Evolutionary conservation across 2,329 filamentous ascomycete species (phyloP).

Genomic region (Calcarisporium arbuscula): DNA sequence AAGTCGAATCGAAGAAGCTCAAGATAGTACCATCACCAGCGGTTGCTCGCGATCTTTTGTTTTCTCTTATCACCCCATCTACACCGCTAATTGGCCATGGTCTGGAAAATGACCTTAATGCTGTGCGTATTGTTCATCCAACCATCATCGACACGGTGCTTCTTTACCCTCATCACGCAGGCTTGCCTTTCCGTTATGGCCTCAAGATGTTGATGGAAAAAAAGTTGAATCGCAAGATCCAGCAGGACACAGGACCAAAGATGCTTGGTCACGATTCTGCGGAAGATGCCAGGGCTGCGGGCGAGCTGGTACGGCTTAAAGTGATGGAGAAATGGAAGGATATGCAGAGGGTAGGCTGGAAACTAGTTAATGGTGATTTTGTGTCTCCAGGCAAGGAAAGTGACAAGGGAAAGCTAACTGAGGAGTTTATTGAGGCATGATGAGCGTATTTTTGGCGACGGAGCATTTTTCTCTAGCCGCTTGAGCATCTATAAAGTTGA

Average conservation of each 20-base stretch:
- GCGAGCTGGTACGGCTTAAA: slow-evolving; percentile 72
- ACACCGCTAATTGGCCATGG: slow-evolving; percentile 90
- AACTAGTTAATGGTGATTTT: slow-evolving; percentile 42
- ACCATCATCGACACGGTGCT: slow-evolving; percentile 80
- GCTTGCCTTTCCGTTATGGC: slow-evolving; percentile 70
- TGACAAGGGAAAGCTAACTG: slow-evolving; percentile 24
- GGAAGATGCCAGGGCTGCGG: slow-evolving; percentile 85
- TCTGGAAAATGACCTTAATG: slow-evolving; percentile 91
- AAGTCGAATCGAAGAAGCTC: slow-evolving; percentile 37
- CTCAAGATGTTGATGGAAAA: slow-evolving; percentile 68
- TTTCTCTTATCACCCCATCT: slow-evolving; percentile 64
- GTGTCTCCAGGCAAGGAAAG: slow-evolving; percentile 27
- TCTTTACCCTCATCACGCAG: slow-evolving; percentile 70
- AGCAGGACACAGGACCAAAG: slow-evolving; percentile 52
- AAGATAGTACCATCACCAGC: slow-evolving; percentile 71
- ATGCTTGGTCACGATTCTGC: slow-evolving; percentile 77
- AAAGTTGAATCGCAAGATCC: slow-evolving; percentile 71
- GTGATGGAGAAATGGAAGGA: slow-evolving; percentile 64
- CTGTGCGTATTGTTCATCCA: slow-evolving; percentile 75
- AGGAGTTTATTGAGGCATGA: slow-evolving; percentile 29
- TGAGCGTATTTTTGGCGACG: no score
- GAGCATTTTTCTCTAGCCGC: no score
- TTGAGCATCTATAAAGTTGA: no score
- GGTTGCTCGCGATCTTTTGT: slow-evolving; percentile 69
- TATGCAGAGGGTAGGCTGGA: slow-evolving; percentile 64